Evolutionary conservation across 495 filamentous ascomycete genomes (phyloP).

Genomic region (Penicillium atrosanguineum): DNA sequence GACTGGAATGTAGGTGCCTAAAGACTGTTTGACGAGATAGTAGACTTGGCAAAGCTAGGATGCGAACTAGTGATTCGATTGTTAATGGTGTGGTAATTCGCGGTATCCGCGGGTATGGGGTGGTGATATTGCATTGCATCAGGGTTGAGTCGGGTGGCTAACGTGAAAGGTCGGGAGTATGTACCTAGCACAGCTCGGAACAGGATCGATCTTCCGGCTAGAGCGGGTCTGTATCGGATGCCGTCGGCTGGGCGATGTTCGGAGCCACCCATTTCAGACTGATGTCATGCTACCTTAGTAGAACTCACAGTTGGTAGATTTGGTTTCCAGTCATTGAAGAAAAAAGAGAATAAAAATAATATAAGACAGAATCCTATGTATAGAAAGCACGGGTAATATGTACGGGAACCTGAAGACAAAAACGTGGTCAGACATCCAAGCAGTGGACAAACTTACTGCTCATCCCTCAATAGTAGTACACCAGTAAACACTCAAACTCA

Average conservation of each 20-base stretch:
- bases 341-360: not conserved
- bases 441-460: not conserved
- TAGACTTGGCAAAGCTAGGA: not conserved
- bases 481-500: not conserved
- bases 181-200: too few relatives aligned
- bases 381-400: conserved; percentile 1
- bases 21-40: conserved; percentile 1
- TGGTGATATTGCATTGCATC: not conserved
- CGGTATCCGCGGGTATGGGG: not conserved
- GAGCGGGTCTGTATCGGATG: not conserved
- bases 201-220: not conserved
- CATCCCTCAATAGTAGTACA: not conserved
- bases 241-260: not conserved
- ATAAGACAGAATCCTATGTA: not conserved
- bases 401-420: not conserved
- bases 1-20: conserved; percentile 16
- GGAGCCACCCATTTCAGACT: not conserved
- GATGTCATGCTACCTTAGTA: not conserved
- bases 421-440: conserved; percentile 1
- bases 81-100: not conserved
- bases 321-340: not conserved
- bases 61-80: conserved; percentile 7
- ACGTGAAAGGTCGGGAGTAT: not conserved
- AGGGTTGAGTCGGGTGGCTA: not conserved
- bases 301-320: not conserved